Evolutionary conservation across 1,139 yeast species (phyloP), one percentile per base, ranked within the genome.

Genomic region (Saccharomyces pastorianus): DNA sequence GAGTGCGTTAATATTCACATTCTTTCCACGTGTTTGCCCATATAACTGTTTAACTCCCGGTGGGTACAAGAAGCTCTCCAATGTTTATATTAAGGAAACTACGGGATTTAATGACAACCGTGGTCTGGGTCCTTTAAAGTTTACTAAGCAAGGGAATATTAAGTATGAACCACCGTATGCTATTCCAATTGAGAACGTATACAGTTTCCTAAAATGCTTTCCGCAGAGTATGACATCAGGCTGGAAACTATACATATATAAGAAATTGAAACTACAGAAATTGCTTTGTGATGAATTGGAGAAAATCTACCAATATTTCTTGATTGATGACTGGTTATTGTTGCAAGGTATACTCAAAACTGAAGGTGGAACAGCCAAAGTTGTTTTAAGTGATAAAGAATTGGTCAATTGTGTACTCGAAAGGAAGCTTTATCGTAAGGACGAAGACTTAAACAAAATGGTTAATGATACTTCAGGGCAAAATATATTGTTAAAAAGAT

Each of bases 241-340:
- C 23, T 61, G 63, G 64, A 61, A 61, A 54, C 34, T 63, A 20
- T 49, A 14, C 4, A 14, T 61, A 1, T 64, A 60, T 52, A 53
- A 57, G 17, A 34, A 50, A 29, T 54, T 58, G 14, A 54, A 55
- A 25, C 60, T 61, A 31, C 59, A 56, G 44, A 46, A 50, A 6
- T 55, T 56, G 26, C 58, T 63, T 3, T 54, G 58, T 11, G 60
- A 65, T 46, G 42, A 56, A 2, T 46, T 66, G 25, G 53, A 54
- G 27, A 51, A 51, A 7, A 51, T 60, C 20, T 59, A 64, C 47
- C 69, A 67, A 51, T 65, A 64, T 48, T 46, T 63, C n/a, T 56
- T 62, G 26, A 57, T 67, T 27, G 71, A 68, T 52, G 71, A 68
- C 54, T 65, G 70, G 66, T 32, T 64, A 5, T 52, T 65, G 20